Evolutionary conservation across 192 early-diverging fungal species (phyloP), one percentile per base, ranked within the genome.

Genomic region (Umbelopsis ramanniana): DNA sequence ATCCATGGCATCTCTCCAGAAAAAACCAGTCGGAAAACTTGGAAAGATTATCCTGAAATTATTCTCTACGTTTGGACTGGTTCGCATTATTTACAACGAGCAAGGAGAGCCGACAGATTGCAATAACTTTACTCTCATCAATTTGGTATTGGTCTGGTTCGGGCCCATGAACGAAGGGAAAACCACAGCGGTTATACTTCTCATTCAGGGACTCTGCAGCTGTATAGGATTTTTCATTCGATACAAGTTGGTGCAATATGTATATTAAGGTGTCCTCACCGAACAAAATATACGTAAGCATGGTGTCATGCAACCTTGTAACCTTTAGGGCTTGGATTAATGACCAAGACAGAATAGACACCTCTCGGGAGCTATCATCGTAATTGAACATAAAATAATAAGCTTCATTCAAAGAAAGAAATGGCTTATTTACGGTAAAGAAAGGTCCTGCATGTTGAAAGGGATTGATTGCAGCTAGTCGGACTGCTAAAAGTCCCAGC

Each of bases 121-220:
- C 78, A 98, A 91, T 73, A 99, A 99, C 76, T 83, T 99, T 40
- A 99, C 98, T 0, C 76, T 99, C 33, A 85, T 99, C 24, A 99
- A 98, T 73, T 76, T 96, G 19, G 78, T 98, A 66, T 82, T 99
- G n/a, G 86, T 97, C 24, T 85, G 85, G 76, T 72, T 86, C 38
- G 93, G 91, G 6, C 93, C 92, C 0, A 85, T 95, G 75, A 80
- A 79, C 19, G 98, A 98, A 76, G 80, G 60, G 63, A 88, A 80
- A 71, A 78, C 84, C 50, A 87, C 88, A 35, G 71, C 82, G 23
- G 55, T 79, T 4, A 82, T 98, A 2, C 79, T 94, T 52, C 47
- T 86, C 38, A 71, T 94, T 12, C 97, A 98, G 71, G 70, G 84
- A 3, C 19, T 89, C 10, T 87, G 87, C 52, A 93, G 90, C 67